A percentile compares a stretch with the other conserved stretches of the same genome.
phyloP scores from a whole-genome alignment of 352 stramenopile genomes.

The Saprolegnia parasitica region DNA sequence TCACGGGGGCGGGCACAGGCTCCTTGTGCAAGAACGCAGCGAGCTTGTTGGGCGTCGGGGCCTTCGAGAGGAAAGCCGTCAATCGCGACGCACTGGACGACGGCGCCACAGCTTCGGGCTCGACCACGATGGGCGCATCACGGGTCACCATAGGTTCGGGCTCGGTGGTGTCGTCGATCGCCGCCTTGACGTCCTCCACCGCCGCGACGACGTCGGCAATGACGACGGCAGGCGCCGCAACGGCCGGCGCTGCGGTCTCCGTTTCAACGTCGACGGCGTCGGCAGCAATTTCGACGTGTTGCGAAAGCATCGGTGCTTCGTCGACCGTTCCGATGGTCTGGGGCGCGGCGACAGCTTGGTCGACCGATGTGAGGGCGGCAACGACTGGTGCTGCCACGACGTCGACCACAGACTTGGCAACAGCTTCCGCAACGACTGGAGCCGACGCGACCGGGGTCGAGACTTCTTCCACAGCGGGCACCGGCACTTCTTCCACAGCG shows the following conservation, averaged over 20 bases:
- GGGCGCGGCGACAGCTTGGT: no score
- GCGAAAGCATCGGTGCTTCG: no score
- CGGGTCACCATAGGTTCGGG: not conserved
- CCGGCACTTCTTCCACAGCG: not conserved
- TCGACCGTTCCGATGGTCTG: no score
- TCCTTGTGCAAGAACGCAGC: not conserved
- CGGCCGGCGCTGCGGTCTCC: no score
- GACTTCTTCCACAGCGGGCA: not conserved
- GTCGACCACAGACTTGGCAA: no score
- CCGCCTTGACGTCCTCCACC: not conserved
- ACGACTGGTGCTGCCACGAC: no score
- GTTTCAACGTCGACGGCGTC: not conserved
- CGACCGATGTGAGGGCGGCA: no score
- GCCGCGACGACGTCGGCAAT: not conserved
- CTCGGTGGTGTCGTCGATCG: not conserved
- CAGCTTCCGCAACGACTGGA: no score
- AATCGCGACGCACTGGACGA: not conserved
- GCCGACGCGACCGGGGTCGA: no score
- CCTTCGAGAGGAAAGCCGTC: not conserved
- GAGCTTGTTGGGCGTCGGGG: not conserved
- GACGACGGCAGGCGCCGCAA: not conserved
- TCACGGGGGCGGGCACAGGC: not conserved
- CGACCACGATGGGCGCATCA: not conserved
- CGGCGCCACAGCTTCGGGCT: not conserved
- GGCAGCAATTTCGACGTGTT: no score